Evolutionary conservation across 2,329 filamentous ascomycete genomes (phyloP), one percentile per base, ranked within the genome.

Genomic region (Apiospora aurea): DNA sequence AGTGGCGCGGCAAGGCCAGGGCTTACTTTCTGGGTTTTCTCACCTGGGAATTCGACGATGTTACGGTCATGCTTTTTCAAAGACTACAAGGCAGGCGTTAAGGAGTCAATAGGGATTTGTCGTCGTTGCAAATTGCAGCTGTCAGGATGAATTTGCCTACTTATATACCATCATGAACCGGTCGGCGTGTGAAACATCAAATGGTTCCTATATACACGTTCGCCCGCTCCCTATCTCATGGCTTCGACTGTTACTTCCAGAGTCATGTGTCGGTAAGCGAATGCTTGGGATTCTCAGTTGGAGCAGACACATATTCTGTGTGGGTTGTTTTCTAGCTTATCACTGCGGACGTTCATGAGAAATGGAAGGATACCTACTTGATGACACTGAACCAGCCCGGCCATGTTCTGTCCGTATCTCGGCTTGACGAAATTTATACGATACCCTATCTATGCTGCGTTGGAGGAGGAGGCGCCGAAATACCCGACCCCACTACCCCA

Each of bases 401-500:
- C 7, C 8, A 49, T 0, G 0, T n/a, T 11, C 1, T n/a, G 46
- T 49, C 46, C 46, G 10, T n/a, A n/a, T n/a, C 21, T 10, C 46
- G 46, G 46, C 21, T n/a, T n/a, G 18, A 46, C 46, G 5, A 38
- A 38, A 38, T 38, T 4, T 38, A 38, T 10, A n/a, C 46, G 7
- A 38, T 38, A 38, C 21, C 24, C 49, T 38, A 26, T 34, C 3
- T 43, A 11, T 43, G 41, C 10, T 41, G 34, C 21, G 29, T 34
- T 38, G 53, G 53, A 46, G 41, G 18, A 46, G 46, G 46, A 21
- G 46, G 21, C 34, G 57, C 34, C 57, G 34, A 64, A 64, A 41
- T n/a, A 14, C 10, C 57, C 57, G 34, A 64, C 57, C 57, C 57
- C 57, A 41, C 57, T 64, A 64, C 29, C 57, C 57, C 57, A 61